Conservation (phyloP, 768 basidiomycete genomes). For the Lentinula sp. region DNA sequence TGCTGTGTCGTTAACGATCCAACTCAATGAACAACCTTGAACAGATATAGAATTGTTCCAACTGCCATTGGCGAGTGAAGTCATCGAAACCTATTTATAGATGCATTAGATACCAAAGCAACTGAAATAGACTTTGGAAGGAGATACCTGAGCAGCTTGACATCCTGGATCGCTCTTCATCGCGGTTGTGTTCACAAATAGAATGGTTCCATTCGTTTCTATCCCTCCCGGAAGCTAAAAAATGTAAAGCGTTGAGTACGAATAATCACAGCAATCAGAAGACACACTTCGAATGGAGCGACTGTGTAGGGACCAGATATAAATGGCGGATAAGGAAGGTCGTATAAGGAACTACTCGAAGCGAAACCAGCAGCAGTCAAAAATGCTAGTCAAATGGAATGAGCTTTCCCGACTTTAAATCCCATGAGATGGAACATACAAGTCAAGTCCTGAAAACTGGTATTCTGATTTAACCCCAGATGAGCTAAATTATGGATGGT, state of each 20-base stretch:
- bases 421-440: constrained; percentile 22
- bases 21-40: constrained; percentile 34
- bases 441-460: constrained; percentile 41
- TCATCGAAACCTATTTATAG: constrained; percentile 30
- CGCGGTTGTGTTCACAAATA: constrained; percentile 39
- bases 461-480: constrained; percentile 39
- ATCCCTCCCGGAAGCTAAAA: constrained; percentile 31
- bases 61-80: constrained; percentile 18
- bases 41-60: constrained; percentile 40
- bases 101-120: not conserved
- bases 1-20: constrained; percentile 32
- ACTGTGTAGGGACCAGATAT: constrained; percentile 39
- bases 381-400: constrained; percentile 29
- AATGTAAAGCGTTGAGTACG: not conserved
- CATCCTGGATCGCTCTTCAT: constrained; percentile 41
- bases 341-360: constrained; percentile 41
- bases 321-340: constrained; percentile 40
- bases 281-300: constrained; percentile 36
- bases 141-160: constrained; percentile 27
- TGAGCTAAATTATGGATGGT: constrained; percentile 29
- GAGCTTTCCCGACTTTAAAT: not conserved
- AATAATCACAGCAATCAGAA: not conserved
- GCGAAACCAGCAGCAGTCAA: constrained; percentile 51
- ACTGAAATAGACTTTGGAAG: not conserved
- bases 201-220: constrained; percentile 38